These are phyloP conservation scores for Penicillium cinerascens DNA, from an alignment of 495 filamentous ascomycete species.

Conservation along the genomic window DNA sequence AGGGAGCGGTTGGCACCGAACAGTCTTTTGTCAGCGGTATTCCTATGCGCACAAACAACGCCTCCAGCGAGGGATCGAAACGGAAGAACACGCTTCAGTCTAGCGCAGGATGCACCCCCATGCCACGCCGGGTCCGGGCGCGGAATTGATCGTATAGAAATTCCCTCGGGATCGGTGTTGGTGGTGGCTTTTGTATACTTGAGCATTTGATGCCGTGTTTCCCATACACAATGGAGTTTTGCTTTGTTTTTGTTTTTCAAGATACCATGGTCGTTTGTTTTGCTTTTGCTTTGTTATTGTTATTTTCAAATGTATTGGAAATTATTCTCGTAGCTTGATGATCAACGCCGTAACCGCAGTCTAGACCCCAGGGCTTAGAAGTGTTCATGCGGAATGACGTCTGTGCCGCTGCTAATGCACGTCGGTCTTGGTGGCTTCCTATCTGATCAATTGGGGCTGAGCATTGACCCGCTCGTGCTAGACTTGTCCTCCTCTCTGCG, in stretches of 20 bases:
- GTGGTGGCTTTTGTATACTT: background rate
- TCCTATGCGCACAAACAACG: conserved; percentile 18
- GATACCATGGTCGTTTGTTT: conserved; percentile 13
- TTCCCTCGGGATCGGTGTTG: background rate
- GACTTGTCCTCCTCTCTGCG: background rate
- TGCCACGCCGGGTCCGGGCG: conserved; percentile 38
- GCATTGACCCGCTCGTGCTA: background rate
- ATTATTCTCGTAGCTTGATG: background rate
- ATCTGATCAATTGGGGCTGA: conserved; percentile 1
- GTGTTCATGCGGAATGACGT: conserved; percentile 14
- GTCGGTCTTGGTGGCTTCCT: background rate
- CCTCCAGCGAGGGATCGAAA: conserved; percentile 17
- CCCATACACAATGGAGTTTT: conserved; percentile 4
- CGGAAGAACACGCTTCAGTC: conserved; percentile 34
- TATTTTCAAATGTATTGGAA: background rate
- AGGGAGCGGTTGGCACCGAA: conserved; percentile 13
- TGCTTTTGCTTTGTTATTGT: background rate
- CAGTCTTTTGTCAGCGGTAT: conserved; percentile 25
- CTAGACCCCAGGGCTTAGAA: conserved; percentile 2
- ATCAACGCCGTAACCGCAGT: conserved; percentile 5
- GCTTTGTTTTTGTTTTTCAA: conserved; percentile 8
- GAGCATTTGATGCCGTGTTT: background rate
- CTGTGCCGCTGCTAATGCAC: conserved; percentile 13
- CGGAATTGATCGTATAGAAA: conserved; percentile 18
- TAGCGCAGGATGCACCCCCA: conserved; percentile 41